phyloP scores from a whole-genome alignment of 352 stramenopile species.

The Globisporangium emineosum region DNA sequence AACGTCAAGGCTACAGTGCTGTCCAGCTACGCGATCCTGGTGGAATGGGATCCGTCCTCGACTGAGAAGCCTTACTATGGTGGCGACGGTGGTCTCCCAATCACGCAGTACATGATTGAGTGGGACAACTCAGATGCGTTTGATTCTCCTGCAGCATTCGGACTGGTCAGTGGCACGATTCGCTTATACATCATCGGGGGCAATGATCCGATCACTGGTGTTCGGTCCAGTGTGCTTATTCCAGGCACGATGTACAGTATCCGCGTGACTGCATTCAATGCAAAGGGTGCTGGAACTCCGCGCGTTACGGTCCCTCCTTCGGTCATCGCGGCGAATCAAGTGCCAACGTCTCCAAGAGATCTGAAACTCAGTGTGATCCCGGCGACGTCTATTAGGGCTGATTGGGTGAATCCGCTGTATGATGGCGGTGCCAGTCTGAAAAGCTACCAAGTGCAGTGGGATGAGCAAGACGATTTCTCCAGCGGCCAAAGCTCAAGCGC shows the following conservation, averaged over 20 bases:
- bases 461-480: conserved; percentile 72
- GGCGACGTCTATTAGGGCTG: conserved; percentile 71
- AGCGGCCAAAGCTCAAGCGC: conserved; percentile 69
- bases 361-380: conserved; percentile 48
- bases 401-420: conserved; percentile 88
- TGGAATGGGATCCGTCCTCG: conserved; percentile 88
- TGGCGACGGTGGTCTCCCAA: conserved; percentile 88
- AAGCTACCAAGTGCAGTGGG: conserved; percentile 75
- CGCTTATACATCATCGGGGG: conserved; percentile 89
- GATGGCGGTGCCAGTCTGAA: conserved; percentile 89
- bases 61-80: conserved; percentile 84
- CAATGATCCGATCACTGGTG: conserved; percentile 91
- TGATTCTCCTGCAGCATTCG: conserved; percentile 82
- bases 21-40: conserved; percentile 89
- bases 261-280: conserved; percentile 77
- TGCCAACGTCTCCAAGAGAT: conserved; percentile 55
- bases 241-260: conserved; percentile 76
- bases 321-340: conserved; percentile 55
- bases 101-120: conserved; percentile 96
- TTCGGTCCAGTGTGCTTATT: conserved; percentile 78
- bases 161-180: conserved; percentile 41
- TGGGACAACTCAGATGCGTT: conserved; percentile 91
- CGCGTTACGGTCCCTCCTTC: conserved; percentile 36
- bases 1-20: conserved; percentile 64
- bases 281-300: conserved; percentile 57